Base-by-base conservation (phyloP, 805 yeast species). In the Tetrapisispora phaffii region DNA sequence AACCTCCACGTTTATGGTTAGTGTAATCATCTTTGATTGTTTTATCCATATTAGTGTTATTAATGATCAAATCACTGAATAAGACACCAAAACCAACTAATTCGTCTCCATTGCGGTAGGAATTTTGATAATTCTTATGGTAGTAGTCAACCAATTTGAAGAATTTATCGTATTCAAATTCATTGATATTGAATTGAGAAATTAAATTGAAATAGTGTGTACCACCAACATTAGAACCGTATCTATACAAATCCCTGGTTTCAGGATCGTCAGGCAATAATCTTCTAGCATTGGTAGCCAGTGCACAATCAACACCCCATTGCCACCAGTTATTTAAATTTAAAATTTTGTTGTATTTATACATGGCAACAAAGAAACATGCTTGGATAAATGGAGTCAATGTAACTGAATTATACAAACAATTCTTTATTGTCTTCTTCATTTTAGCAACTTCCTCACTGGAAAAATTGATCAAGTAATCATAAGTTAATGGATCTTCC, bases 351-450 rank as follows among this genome's bases (percentile, higher is more conserved):
- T 57, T 58, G 31, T 45, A 39, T 17, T 52, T 41, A 36, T 48
- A 44, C 39, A 57, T 35, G 4, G 59, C 40, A 7, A 54, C 48
- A 34, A 54, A 50, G 40, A 55, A 47, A 34, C 53, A 49, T 1
- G 61, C 51, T 44, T 59, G 62, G 16, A 59, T 38, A 33, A 57
- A 53, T 5, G 60, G 59, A 3, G 63, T 59, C 32, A 59, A 36
- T 3, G 61, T 57, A 40, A 53, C 49, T 9, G 44, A 39, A 9
- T 24, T 45, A 33, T 46, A 43, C 19, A 44, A 34, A 23, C 50
- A 44, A 21, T 31, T 34, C 23, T 50, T 50, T 7, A 56, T 40
- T 16, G 21, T 28, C 2, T 13, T 12, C 33, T 47, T 52, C n/a
- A 58, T 50, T 4, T 34, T 23, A 5, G 9, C n/a, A 4, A 55